Conservation (phyloP, 495 filamentous ascomycete genomes). For the Lasiosphaeria ovina region DNA sequence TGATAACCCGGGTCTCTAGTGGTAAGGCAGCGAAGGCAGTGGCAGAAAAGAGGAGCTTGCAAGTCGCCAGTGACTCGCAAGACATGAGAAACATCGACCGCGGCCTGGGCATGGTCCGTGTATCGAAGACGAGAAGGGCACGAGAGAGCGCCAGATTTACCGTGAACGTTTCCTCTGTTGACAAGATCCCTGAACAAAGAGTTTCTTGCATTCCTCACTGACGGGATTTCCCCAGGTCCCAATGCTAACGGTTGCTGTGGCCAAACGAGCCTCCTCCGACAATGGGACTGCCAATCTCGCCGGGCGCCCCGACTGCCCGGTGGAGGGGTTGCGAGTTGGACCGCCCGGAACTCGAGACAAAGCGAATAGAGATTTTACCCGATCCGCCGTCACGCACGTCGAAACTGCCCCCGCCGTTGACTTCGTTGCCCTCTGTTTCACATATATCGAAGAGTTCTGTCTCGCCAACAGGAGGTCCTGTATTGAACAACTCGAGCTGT, state of each 20-base stretch:
- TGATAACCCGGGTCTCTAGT: no score
- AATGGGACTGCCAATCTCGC: constrained; percentile 51
- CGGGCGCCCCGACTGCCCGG: constrained; percentile 48
- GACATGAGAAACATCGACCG: no score
- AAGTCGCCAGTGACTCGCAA: no score
- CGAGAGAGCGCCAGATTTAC: no score
- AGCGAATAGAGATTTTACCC: constrained; percentile 56
- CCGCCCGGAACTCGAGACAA: constrained; percentile 51
- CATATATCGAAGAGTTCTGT: constrained; percentile 83
- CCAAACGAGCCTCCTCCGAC: constrained; percentile 12
- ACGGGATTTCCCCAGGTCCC: not conserved
- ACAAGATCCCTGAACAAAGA: not conserved
- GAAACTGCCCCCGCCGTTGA: constrained; percentile 89
- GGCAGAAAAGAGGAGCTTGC: no score
- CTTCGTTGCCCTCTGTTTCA: constrained; percentile 81
- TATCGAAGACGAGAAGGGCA: no score
- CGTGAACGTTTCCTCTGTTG: no score
- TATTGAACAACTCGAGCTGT: constrained; percentile 61
- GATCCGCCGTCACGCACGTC: constrained; percentile 51
- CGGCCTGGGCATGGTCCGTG: no score
- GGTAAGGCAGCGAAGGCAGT: no score
- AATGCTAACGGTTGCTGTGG: constrained; percentile 12
- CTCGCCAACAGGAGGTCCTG: constrained; percentile 60
- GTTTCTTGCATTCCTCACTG: not conserved
- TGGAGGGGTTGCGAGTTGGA: constrained; percentile 22